phyloP scores from a whole-genome alignment of 208 protist genomes.

The Acanthamoeba lenticulata region DNA sequence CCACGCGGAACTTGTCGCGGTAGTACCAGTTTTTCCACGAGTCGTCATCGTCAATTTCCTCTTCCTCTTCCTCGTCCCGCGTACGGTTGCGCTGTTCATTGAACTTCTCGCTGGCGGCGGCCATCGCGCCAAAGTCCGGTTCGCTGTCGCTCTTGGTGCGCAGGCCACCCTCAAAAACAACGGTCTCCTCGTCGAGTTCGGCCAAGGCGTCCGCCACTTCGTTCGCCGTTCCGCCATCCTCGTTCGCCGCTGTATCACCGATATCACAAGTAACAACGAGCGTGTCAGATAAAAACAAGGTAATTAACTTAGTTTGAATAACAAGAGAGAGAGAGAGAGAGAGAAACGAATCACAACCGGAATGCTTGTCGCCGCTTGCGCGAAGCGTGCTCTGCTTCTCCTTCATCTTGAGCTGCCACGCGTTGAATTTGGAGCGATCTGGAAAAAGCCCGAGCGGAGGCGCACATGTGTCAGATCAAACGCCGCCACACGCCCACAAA shows the following conservation, averaged over 20 bases:
- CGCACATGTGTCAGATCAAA: no score
- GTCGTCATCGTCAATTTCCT: constrained; percentile 70
- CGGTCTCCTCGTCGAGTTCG: constrained; percentile 58
- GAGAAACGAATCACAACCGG: background rate
- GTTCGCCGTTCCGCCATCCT: background rate
- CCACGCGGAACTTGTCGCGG: constrained; percentile 73
- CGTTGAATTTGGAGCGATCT: constrained; percentile 41
- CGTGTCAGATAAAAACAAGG: background rate
- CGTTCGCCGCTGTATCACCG: background rate
- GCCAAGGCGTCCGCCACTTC: constrained; percentile 56
- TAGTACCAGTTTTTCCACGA: constrained; percentile 77
- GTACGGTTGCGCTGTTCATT: background rate
- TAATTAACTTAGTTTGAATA: no score
- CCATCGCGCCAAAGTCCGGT: background rate
- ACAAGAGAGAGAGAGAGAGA: background rate
- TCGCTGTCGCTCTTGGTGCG: background rate
- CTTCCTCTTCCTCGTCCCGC: constrained; percentile 41
- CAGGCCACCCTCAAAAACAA: constrained; percentile 28
- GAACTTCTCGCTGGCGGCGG: constrained; percentile 23
- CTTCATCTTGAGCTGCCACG: constrained; percentile 38
- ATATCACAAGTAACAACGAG: no score
- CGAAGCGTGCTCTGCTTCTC: constrained; percentile 17
- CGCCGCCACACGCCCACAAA: no score
- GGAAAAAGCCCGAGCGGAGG: no score
- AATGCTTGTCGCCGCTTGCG: background rate